Evolutionary conservation across 2,329 filamentous ascomycete genomes (phyloP).

Genomic region (Botrytis elliptica): DNA sequence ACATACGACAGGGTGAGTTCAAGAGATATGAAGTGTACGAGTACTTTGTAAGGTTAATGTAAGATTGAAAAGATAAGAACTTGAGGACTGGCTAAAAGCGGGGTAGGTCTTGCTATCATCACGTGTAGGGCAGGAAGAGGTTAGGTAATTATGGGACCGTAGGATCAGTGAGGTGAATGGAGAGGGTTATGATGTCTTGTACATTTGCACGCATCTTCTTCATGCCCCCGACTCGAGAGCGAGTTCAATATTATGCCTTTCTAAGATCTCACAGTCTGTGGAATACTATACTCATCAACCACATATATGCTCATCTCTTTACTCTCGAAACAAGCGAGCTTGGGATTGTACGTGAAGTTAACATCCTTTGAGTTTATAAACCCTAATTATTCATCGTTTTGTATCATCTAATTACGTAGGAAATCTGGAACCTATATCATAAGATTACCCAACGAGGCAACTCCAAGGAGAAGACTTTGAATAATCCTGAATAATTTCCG

Average conservation of each 20-base stretch:
- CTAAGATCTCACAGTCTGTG: neutral
- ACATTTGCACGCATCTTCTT: neutral
- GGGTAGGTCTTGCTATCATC: neutral
- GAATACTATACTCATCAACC: neutral
- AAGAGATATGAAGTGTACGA: neutral
- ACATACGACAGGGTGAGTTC: neutral
- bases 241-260: neutral
- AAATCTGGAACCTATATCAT: neutral
- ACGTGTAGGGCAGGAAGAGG: neutral
- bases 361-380: neutral
- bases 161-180: neutral
- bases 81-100: neutral
- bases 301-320: neutral
- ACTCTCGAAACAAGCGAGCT: neutral
- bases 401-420: neutral
- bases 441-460: neutral
- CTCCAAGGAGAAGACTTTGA: neutral
- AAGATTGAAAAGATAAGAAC: neutral
- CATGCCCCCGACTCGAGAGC: neutral
- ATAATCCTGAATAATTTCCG: neutral
- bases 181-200: neutral
- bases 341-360: neutral
- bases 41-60: neutral
- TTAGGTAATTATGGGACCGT: neutral
- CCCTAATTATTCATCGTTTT: neutral